Base-by-base conservation (phyloP, 1,139 yeast genomes). In the Suhomyces wounanorum region DNA sequence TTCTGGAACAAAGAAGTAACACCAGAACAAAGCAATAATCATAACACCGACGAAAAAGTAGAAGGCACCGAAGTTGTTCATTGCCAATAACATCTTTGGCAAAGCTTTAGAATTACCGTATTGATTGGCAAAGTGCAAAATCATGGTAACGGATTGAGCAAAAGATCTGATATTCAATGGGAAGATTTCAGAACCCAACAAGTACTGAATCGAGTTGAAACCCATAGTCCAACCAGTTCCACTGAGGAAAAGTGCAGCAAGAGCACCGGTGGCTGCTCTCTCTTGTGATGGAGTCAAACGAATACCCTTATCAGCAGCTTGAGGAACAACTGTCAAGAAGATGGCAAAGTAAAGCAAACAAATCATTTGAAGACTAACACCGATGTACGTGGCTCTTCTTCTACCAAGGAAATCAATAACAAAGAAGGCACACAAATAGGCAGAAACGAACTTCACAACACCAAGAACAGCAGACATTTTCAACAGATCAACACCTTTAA, bases 141-240 rank as follows among this genome's bases (percentile, higher is more conserved):
- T 76, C 87, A 83, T 83, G 52, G 79, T 74, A 39, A 78, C 55
- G 1, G 84, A 75, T 52, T 79, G 81, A 26, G 85, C 86, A 57
- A 79, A 68, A 10, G 79, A 75, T 59, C 87, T 72, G 43, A 80
- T 73, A 53, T 77, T 72, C 58, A 82, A 69, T 25, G 87, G 87
- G 64, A 82, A 77, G 48, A 83, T 74, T 63, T 83, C 87, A 5
- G 85, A 74, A 48, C 83, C 83, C 57, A 83, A 66, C 55, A 83
- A 72, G 59, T 82, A 83, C 63, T 83, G 87, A 51, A 82, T 69
- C 3, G 81, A 69, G 66, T 83, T 83, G 74, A 80, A 83, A 9
- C 87, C 87, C 67, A 82, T 64, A 16, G 84, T 78, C 87, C 87
- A 83, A 35, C 85, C 87, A 10, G 75, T 66, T 52, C 87, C 87